These are phyloP conservation scores for Yamadazyma taylorii DNA, from an alignment of 1,139 yeast species.

Conservation along the genomic window DNA sequence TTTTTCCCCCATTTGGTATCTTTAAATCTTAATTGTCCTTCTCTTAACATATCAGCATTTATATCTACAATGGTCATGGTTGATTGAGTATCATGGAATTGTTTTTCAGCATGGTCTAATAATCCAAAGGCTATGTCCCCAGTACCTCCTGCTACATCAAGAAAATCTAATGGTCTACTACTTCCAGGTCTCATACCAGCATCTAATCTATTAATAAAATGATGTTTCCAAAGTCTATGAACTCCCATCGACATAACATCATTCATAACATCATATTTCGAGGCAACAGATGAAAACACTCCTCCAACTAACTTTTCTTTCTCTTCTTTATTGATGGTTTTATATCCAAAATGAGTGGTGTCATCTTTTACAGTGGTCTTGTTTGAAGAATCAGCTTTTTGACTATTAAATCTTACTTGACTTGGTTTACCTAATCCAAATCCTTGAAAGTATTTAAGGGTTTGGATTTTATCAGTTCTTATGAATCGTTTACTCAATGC, in stretches of 20 bases:
- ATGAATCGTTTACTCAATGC: too few relatives aligned
- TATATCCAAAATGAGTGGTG: slow-evolving; percentile 92
- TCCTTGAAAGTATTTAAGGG: too few relatives aligned
- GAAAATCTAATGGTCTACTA: slow-evolving; percentile 70
- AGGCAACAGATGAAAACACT: slow-evolving; percentile 93
- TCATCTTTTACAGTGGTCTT: slow-evolving; percentile 3
- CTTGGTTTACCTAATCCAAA: too few relatives aligned
- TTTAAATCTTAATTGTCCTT: slow-evolving; percentile 77
- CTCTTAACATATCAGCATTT: slow-evolving; percentile 92
- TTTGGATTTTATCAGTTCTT: too few relatives aligned
- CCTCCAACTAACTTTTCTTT: slow-evolving; percentile 86
- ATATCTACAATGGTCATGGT: slow-evolving; percentile 93
- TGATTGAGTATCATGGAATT: slow-evolving; percentile 72
- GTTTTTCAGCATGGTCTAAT: slow-evolving; percentile 82
- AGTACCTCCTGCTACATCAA: slow-evolving; percentile 99
- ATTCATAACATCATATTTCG: slow-evolving; percentile 93
- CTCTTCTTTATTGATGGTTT: slow-evolving; percentile 75
- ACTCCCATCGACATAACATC: slow-evolving; percentile 97
- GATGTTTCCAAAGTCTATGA: slow-evolving; percentile 93
- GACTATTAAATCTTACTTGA: not conserved
- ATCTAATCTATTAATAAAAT: slow-evolving; percentile 81
- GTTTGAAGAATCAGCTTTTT: not conserved
- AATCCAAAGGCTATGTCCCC: slow-evolving; percentile 98
- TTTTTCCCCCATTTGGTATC: slow-evolving; percentile 49
- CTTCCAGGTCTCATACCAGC: slow-evolving; percentile 94